phyloP scores from a whole-genome alignment of 345 rosid genomes.

The Noccaea caerulescens region DNA sequence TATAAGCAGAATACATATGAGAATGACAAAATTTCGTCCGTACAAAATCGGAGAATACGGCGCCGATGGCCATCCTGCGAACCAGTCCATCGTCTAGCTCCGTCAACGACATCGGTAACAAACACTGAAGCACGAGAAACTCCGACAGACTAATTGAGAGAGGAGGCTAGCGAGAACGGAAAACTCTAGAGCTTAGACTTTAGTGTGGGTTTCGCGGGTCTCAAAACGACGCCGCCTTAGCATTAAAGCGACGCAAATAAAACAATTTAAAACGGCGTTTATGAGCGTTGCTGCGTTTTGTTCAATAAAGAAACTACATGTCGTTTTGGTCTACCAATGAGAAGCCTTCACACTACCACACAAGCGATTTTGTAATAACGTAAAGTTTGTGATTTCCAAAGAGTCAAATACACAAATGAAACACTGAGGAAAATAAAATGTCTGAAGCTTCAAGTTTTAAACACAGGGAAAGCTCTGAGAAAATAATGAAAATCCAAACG shows the following conservation, averaged over 20 bases:
- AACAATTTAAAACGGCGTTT: background rate
- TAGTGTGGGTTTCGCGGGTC: slow-evolving; percentile 35
- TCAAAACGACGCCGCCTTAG: background rate
- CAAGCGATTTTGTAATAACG: background rate
- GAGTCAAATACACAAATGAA: slow-evolving; percentile 23
- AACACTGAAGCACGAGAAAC: background rate
- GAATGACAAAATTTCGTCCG: slow-evolving; percentile 15
- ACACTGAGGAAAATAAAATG: background rate
- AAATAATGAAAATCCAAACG: slow-evolving; percentile 8
- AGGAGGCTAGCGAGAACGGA: slow-evolving; percentile 1
- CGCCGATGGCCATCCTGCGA: slow-evolving; percentile 89
- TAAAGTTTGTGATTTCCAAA: background rate
- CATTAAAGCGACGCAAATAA: background rate
- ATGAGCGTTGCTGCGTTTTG: too few relatives aligned
- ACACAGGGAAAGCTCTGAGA: slow-evolving; percentile 9
- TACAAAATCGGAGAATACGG: slow-evolving; percentile 94
- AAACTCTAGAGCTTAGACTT: background rate
- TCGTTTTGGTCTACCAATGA: background rate
- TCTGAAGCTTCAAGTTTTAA: slow-evolving; percentile 11
- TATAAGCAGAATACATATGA: background rate
- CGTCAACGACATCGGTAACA: slow-evolving; percentile 54
- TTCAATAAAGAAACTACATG: background rate
- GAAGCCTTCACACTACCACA: background rate
- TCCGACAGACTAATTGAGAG: background rate
- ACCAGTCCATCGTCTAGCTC: slow-evolving; percentile 74